phyloP scores from a whole-genome alignment of 2,329 filamentous ascomycete species.

The Hymenoscyphus scutula region DNA sequence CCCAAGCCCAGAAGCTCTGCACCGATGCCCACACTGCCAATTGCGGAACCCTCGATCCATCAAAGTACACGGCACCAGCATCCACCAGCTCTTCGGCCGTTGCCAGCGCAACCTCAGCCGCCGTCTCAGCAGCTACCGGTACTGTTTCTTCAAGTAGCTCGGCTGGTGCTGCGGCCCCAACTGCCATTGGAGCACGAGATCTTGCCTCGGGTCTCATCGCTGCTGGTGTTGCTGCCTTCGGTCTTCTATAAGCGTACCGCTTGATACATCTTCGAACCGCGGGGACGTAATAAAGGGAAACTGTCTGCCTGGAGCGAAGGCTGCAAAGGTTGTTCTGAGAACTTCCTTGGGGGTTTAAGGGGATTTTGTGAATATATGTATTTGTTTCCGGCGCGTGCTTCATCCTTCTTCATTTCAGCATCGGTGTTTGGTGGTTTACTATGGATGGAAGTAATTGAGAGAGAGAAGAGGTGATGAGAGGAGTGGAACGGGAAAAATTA shows the following conservation, averaged over 20 bases:
- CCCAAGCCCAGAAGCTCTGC: slow-evolving; percentile 48
- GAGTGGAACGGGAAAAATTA: background rate
- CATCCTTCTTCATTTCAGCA: slow-evolving; percentile 35
- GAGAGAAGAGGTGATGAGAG: too few relatives aligned
- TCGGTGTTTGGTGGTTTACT: slow-evolving; percentile 33
- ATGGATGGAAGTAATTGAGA: background rate
- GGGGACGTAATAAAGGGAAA: background rate
- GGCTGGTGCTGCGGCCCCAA: slow-evolving; percentile 28
- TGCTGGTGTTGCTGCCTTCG: slow-evolving; percentile 52
- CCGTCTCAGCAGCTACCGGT: slow-evolving; percentile 27
- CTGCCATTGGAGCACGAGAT: slow-evolving; percentile 39
- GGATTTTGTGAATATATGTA: slow-evolving; percentile 31
- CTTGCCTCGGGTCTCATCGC: slow-evolving; percentile 45
- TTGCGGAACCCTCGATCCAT: slow-evolving; percentile 47
- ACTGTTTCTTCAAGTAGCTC: slow-evolving; percentile 23
- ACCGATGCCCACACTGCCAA: slow-evolving; percentile 38
- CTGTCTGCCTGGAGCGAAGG: slow-evolving; percentile 14
- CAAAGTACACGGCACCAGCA: slow-evolving; percentile 32
- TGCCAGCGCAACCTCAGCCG: slow-evolving; percentile 34
- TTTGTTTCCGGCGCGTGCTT: slow-evolving; percentile 28
- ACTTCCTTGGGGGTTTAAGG: background rate
- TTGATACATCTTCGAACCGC: background rate
- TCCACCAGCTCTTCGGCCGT: slow-evolving; percentile 40
- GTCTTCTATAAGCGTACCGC: slow-evolving; percentile 48
- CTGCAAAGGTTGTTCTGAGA: slow-evolving; percentile 7